Evolutionary conservation across 495 filamentous ascomycete genomes (phyloP).

Genomic region (Venustampulla echinocandica): DNA sequence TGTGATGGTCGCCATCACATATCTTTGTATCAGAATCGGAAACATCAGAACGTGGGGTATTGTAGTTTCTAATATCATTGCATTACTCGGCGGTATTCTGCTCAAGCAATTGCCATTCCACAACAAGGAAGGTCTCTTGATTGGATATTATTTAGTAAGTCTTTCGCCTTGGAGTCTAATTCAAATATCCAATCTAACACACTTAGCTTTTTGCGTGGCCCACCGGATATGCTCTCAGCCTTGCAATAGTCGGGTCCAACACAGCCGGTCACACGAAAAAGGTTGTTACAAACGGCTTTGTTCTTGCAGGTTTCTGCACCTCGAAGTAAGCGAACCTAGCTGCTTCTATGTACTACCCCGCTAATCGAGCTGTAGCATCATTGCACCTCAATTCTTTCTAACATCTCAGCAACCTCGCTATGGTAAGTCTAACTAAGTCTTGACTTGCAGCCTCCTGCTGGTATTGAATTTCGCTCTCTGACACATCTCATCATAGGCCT

Average conservation of each 20-base stretch:
- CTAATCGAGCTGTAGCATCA: background rate
- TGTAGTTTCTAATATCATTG: background rate
- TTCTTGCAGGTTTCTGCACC: background rate
- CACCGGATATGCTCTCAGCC: background rate
- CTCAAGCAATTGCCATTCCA: background rate
- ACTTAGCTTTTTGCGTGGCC: background rate
- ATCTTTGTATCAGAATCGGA: background rate
- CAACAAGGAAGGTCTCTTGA: background rate
- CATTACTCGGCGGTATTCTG: background rate
- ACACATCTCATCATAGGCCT: background rate
- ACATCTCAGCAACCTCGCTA: background rate
- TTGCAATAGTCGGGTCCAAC: slow-evolving; percentile 21
- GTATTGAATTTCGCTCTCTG: background rate
- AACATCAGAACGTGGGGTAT: background rate
- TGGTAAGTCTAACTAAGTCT: background rate
- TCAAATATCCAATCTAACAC: background rate
- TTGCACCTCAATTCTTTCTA: background rate
- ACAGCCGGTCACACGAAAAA: slow-evolving; percentile 7
- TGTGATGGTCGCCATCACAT: background rate
- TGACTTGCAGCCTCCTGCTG: background rate
- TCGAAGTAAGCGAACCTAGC: background rate
- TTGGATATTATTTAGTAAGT: background rate
- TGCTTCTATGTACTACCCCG: background rate
- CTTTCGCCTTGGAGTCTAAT: background rate
- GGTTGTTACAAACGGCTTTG: background rate